phyloP scores from a whole-genome alignment of 2,329 filamentous ascomycete species.

The Colletotrichum sp. region DNA sequence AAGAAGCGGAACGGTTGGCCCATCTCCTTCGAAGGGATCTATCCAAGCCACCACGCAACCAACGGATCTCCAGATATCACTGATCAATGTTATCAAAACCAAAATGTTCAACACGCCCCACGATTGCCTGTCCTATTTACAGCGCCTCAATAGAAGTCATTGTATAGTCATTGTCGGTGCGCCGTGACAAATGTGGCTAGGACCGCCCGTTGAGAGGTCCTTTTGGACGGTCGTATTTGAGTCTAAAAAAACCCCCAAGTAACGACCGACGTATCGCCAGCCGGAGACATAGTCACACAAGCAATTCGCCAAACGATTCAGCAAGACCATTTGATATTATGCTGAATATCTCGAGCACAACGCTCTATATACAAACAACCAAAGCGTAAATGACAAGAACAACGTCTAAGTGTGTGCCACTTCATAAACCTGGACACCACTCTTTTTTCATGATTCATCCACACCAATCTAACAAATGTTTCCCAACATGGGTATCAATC shows the following conservation, averaged over 20 bases:
- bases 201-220: background rate
- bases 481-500: slow-evolving; percentile 18
- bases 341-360: background rate
- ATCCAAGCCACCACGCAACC: background rate
- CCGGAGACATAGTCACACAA: background rate
- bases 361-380: background rate
- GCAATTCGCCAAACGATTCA: background rate
- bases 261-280: background rate
- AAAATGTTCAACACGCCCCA: background rate
- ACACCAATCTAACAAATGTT: background rate
- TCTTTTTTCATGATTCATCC: background rate
- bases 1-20: background rate
- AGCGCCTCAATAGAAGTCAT: background rate
- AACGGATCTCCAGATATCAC: background rate
- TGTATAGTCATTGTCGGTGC: background rate
- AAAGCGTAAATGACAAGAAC: background rate
- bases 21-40: background rate
- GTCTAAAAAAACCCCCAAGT: background rate
- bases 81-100: background rate
- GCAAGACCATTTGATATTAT: background rate
- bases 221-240: background rate
- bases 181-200: background rate
- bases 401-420: background rate
- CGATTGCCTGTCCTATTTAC: background rate
- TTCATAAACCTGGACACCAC: background rate